Evolutionary conservation across 2,329 filamentous ascomycete species (phyloP).

Genomic region (Trichoderma sp.): DNA sequence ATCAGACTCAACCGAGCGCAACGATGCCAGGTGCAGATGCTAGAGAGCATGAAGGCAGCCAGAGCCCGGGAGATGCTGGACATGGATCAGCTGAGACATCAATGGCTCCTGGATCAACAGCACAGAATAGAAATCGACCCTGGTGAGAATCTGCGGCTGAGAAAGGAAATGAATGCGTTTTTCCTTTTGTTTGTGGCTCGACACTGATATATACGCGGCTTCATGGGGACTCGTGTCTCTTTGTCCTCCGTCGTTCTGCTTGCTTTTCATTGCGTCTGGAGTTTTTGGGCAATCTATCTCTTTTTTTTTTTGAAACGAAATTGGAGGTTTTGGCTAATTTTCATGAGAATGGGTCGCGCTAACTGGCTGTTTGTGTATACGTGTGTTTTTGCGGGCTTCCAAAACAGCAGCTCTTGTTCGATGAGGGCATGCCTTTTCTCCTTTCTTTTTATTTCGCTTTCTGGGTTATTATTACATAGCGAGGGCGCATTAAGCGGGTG

Average conservation of each 20-base stretch:
- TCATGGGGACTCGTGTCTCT: background rate
- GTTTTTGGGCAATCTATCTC: background rate
- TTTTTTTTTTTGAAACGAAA: background rate
- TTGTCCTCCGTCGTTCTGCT: background rate
- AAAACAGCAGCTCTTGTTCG: background rate
- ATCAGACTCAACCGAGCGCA: background rate
- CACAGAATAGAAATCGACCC: conserved; percentile 16
- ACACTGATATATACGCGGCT: background rate
- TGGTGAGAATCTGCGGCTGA: conserved; percentile 6
- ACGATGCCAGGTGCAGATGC: background rate
- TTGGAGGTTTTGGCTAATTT: background rate
- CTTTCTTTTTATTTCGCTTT: background rate
- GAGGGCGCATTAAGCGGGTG: background rate
- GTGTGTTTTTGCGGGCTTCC: background rate
- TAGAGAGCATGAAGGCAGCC: background rate
- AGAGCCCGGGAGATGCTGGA: background rate
- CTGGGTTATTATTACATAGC: background rate
- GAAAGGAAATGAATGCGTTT: background rate
- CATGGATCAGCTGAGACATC: background rate
- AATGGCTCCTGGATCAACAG: background rate
- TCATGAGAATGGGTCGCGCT: background rate
- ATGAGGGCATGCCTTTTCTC: background rate
- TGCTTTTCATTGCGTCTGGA: background rate
- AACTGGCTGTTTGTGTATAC: background rate
- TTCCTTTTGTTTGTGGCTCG: background rate